phyloP scores from a whole-genome alignment of 2,329 filamentous ascomycete genomes.

The Aureobasidium sp. region DNA sequence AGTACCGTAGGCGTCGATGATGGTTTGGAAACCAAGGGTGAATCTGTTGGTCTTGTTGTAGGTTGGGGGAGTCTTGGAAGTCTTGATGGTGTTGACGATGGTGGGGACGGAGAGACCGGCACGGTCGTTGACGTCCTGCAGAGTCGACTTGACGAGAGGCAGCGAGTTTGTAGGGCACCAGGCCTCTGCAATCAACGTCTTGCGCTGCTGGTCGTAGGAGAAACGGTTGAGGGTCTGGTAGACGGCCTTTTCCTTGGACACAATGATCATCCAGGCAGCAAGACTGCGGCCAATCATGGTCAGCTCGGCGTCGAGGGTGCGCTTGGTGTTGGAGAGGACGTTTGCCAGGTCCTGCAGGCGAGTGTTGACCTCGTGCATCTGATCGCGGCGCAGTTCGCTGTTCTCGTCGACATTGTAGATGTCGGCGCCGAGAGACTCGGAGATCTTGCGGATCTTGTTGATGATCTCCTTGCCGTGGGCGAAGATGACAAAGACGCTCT shows the following conservation, averaged over 20 bases:
- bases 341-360: constrained; percentile 84
- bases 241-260: constrained; percentile 97
- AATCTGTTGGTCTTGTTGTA: constrained; percentile 99
- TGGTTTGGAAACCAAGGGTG: constrained; percentile 95
- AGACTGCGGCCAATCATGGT: constrained; percentile 87
- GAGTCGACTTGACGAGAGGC: constrained; percentile 77
- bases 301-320: constrained; percentile 84
- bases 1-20: constrained; percentile 96
- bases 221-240: constrained; percentile 94
- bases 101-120: constrained; percentile 95
- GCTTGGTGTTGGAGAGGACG: constrained; percentile 90
- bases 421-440: constrained; percentile 90
- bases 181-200: constrained; percentile 93
- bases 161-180: constrained; percentile 94
- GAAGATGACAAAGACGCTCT: constrained; percentile 99
- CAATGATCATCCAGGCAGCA: constrained; percentile 92
- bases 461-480: constrained; percentile 97
- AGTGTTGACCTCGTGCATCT: constrained; percentile 95
- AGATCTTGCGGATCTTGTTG: constrained; percentile 98
- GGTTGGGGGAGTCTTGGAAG: constrained; percentile 93
- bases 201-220: constrained; percentile 90
- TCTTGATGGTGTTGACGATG: constrained; percentile 95
- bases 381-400: constrained; percentile 85
- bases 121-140: constrained; percentile 93
- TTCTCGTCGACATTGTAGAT: constrained; percentile 98